Evolutionary conservation across 2,329 filamentous ascomycete species (phyloP).

Genomic region (Stagonosporopsis vannaccii): DNA sequence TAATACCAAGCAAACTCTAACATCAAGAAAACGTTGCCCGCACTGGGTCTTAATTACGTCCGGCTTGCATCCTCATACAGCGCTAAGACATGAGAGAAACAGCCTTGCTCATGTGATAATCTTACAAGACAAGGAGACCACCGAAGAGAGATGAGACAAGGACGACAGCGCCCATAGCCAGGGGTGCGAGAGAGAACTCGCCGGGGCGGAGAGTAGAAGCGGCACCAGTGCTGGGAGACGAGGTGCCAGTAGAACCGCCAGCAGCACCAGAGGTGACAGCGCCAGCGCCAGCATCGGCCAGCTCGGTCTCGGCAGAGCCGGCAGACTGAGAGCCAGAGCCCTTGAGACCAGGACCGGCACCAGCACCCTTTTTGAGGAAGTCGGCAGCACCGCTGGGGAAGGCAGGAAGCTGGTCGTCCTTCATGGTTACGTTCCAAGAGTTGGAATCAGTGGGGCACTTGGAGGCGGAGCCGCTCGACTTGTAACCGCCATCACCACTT

Average conservation of each 20-base stretch:
- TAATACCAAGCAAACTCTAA: slow-evolving; percentile 19
- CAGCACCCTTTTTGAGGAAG: slow-evolving; percentile 66
- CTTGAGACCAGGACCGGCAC: slow-evolving; percentile 62
- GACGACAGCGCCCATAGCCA: slow-evolving; percentile 61
- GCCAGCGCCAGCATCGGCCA: slow-evolving; percentile 60
- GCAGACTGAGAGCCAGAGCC: slow-evolving; percentile 65
- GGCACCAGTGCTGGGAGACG: slow-evolving; percentile 47
- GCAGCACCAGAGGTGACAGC: slow-evolving; percentile 50
- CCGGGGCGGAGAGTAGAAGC: slow-evolving; percentile 54
- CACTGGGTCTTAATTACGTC: slow-evolving; percentile 40
- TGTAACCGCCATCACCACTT: slow-evolving; percentile 66
- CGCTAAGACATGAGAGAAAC: slow-evolving; percentile 5
- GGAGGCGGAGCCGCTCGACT: slow-evolving; percentile 59
- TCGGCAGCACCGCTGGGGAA: slow-evolving; percentile 63
- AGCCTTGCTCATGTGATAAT: not conserved
- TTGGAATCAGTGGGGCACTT: slow-evolving; percentile 61
- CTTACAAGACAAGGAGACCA: slow-evolving; percentile 54
- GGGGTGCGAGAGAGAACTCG: slow-evolving; percentile 58
- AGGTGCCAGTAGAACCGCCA: slow-evolving; percentile 30
- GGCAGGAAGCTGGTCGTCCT: slow-evolving; percentile 60
- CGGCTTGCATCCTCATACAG: slow-evolving; percentile 9
- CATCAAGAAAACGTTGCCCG: slow-evolving; percentile 33
- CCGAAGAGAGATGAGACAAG: slow-evolving; percentile 62
- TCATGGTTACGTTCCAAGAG: slow-evolving; percentile 63
- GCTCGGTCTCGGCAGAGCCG: slow-evolving; percentile 55